Evolutionary conservation across 768 basidiomycete species (phyloP).

Genomic region (Neoboletus brunneissimus): DNA sequence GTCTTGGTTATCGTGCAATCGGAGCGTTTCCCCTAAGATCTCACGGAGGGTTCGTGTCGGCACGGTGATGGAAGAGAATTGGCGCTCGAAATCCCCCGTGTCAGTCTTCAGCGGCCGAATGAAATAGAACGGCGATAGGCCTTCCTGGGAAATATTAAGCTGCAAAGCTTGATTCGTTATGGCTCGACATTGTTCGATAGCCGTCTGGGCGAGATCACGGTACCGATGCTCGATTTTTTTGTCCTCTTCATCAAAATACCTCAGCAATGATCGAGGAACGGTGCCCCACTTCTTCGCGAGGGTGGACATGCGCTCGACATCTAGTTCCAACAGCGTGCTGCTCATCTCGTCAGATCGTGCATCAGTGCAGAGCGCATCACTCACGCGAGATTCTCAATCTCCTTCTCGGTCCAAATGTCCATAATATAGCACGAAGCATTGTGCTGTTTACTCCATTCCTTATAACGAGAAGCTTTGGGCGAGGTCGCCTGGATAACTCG

Average conservation of each 20-base stretch:
- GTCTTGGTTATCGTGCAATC: rapidly evolving
- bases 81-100: too few relatives aligned
- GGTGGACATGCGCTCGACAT: too few relatives aligned
- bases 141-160: too few relatives aligned
- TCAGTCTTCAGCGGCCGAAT: too few relatives aligned
- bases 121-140: too few relatives aligned
- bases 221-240: neutral
- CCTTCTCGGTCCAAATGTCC: too few relatives aligned
- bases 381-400: neutral
- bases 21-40: neutral
- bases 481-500: too few relatives aligned
- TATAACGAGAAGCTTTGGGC: too few relatives aligned
- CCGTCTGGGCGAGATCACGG: neutral
- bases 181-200: neutral
- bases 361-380: neutral
- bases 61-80: neutral
- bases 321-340: neutral
- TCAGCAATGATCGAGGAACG: neutral
- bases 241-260: too few relatives aligned
- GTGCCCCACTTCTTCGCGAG: neutral
- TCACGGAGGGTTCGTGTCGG: neutral
- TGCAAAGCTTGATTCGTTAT: too few relatives aligned
- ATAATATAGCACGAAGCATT: too few relatives aligned
- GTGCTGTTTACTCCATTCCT: too few relatives aligned
- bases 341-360: neutral